These are phyloP conservation scores for Cantharellus anzutake DNA, from an alignment of 768 basidiomycete species.

Conservation along the genomic window DNA sequence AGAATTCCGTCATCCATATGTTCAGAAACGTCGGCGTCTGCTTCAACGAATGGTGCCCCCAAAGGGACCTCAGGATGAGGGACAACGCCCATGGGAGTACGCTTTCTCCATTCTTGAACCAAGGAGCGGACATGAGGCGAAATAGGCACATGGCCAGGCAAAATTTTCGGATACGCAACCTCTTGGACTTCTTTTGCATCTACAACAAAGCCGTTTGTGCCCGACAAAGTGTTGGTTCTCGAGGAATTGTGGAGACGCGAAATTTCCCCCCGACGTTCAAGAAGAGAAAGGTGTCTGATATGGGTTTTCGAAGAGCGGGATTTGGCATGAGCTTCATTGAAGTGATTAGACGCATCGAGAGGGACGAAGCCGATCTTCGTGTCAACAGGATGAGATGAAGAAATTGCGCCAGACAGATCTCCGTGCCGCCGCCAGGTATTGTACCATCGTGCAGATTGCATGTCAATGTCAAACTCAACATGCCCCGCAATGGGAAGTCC, in stretches of 20 bases:
- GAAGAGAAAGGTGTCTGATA: not conserved
- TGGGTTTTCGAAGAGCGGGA: not conserved
- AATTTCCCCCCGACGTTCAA: not conserved
- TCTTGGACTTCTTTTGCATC: not conserved
- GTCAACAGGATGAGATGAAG: not conserved
- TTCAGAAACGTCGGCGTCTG: too few relatives aligned
- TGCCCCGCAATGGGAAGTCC: conserved; percentile 50
- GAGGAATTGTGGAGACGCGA: too few relatives aligned
- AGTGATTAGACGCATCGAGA: not conserved
- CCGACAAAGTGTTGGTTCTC: too few relatives aligned
- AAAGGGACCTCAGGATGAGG: too few relatives aligned
- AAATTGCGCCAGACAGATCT: not conserved
- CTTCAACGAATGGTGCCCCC: too few relatives aligned
- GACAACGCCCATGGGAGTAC: conserved; percentile 11
- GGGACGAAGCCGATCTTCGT: not conserved
- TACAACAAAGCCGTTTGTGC: too few relatives aligned
- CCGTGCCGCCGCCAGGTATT: not conserved
- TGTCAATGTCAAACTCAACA: conserved; percentile 77
- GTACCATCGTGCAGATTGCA: conserved; percentile 55
- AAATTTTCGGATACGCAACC: not conserved
- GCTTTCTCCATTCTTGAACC: conserved; percentile 14
- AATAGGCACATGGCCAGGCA: not conserved
- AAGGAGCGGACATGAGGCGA: not conserved
- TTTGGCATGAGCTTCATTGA: not conserved
- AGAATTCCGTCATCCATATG: conserved; percentile 12